Conservation (phyloP, 2,329 filamentous ascomycete species). For the Raffaelea ambrosiae region DNA sequence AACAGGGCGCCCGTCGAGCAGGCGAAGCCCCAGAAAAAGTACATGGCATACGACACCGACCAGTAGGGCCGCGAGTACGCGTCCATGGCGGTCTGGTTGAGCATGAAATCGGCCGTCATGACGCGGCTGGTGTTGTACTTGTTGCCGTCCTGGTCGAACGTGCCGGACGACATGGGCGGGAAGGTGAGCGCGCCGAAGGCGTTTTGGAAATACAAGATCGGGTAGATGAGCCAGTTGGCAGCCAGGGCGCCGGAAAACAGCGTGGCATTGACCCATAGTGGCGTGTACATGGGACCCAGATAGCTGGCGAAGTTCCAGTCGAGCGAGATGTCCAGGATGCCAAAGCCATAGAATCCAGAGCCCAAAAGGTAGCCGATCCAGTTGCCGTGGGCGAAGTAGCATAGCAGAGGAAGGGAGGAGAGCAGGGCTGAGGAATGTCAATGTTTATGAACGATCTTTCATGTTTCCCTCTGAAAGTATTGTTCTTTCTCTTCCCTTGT, state of each 20-base stretch:
- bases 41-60: slow-evolving; percentile 27
- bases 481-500: not conserved
- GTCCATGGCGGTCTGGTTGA: slow-evolving; percentile 25
- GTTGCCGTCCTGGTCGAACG: slow-evolving; percentile 16
- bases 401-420: slow-evolving; percentile 16
- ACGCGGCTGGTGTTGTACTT: slow-evolving; percentile 34
- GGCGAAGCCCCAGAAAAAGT: slow-evolving; percentile 26
- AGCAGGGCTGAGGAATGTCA: slow-evolving; percentile 12
- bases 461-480: too few species aligned
- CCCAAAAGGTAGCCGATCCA: slow-evolving; percentile 22
- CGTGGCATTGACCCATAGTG: slow-evolving; percentile 27
- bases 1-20: slow-evolving; percentile 21
- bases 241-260: slow-evolving; percentile 25
- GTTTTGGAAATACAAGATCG: slow-evolving; percentile 32
- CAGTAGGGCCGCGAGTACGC: slow-evolving; percentile 31
- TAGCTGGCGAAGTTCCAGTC: slow-evolving; percentile 35
- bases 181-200: slow-evolving; percentile 29
- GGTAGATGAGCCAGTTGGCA: slow-evolving; percentile 26
- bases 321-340: slow-evolving; percentile 29
- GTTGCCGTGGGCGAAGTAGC: slow-evolving; percentile 22
- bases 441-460: too few species aligned
- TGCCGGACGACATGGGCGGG: slow-evolving; percentile 28
- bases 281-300: slow-evolving; percentile 23
- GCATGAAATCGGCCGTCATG: slow-evolving; percentile 26
- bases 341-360: slow-evolving; percentile 34